Percentiles rank a stretch among this genome's conserved stretches.
These are phyloP conservation scores for Sphaerulina vaccinii DNA, from an alignment of 2,329 filamentous ascomycete species.

Conservation along the genomic window DNA sequence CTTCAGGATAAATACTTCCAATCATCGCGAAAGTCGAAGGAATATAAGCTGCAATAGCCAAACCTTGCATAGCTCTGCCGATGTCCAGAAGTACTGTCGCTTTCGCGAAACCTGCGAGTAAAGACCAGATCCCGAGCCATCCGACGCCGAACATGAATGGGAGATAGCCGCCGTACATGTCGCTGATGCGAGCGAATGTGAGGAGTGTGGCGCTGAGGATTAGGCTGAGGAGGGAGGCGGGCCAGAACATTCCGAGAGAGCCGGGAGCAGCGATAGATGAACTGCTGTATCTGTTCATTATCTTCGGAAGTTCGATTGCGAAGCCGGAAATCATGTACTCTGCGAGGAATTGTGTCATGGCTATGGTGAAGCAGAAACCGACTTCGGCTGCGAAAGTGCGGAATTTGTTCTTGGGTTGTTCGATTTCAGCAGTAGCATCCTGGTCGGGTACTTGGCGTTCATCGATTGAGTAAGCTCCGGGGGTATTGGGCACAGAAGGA, in stretches of 20 bases:
- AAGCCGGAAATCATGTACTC: slow-evolving; percentile 42
- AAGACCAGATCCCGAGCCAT: slow-evolving; percentile 38
- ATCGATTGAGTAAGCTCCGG: background rate
- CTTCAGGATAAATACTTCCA: slow-evolving; percentile 35
- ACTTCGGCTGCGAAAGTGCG: slow-evolving; percentile 34
- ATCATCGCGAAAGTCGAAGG: slow-evolving; percentile 39
- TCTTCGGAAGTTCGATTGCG: slow-evolving; percentile 36
- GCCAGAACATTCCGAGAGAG: slow-evolving; percentile 37
- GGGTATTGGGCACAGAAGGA: background rate
- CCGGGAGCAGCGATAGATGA: slow-evolving; percentile 3
- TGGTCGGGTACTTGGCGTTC: background rate
- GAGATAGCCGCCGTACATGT: slow-evolving; percentile 40
- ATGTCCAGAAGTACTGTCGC: slow-evolving; percentile 33
- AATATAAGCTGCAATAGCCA: slow-evolving; percentile 39
- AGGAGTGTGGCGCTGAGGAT: slow-evolving; percentile 37
- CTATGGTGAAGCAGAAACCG: slow-evolving; percentile 39
- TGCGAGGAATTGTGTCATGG: slow-evolving; percentile 38
- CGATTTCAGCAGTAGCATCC: background rate
- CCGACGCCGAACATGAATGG: slow-evolving; percentile 38
- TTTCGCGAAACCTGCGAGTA: slow-evolving; percentile 36
- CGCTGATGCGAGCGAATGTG: slow-evolving; percentile 36
- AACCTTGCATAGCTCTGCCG: slow-evolving; percentile 39
- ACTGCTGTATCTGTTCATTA: slow-evolving; percentile 23
- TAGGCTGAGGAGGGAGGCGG: slow-evolving; percentile 37
- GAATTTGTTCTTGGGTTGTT: slow-evolving; percentile 27